These are phyloP conservation scores for Monilinia aucupariae DNA, from an alignment of 2,329 filamentous ascomycete genomes.

Conservation along the genomic window DNA sequence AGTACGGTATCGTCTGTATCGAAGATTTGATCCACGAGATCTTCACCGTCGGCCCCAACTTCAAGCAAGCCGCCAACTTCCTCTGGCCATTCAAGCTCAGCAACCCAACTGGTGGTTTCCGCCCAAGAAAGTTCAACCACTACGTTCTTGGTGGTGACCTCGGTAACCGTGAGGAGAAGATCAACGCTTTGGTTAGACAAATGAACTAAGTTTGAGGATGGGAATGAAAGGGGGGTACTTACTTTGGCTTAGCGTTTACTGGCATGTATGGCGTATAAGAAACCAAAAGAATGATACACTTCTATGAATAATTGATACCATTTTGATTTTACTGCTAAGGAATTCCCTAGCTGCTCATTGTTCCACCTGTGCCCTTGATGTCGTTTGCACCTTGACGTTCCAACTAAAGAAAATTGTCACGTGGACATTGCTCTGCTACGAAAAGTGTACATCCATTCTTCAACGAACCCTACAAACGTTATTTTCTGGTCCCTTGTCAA, in stretches of 20 bases:
- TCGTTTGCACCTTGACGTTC: neutral
- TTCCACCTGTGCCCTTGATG: neutral
- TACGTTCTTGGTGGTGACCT: constrained; percentile 73
- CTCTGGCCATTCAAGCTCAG: constrained; percentile 99
- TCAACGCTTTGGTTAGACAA: constrained; percentile 22
- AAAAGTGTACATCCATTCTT: neutral
- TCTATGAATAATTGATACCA: constrained; percentile 13
- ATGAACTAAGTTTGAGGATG: constrained; percentile 19
- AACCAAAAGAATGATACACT: constrained; percentile 23
- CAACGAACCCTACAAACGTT: neutral
- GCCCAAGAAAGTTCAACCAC: constrained; percentile 73
- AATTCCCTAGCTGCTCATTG: neutral
- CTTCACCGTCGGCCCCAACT: constrained; percentile 97
- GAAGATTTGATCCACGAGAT: constrained; percentile 99
- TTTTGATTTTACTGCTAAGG: constrained; percentile 7
- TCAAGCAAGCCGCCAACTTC: constrained; percentile 99
- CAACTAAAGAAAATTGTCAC: too few relatives aligned
- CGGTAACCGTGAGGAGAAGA: constrained; percentile 89
- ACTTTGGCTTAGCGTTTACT: constrained; percentile 21
- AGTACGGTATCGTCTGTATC: constrained; percentile 98
- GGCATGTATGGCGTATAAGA: constrained; percentile 28
- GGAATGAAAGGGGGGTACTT: constrained; percentile 20
- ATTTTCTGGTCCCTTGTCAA: neutral
- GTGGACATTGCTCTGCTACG: neutral
- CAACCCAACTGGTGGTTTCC: constrained; percentile 97